Evolutionary conservation across 1,284 basidiomycete genomes (phyloP).

Genomic region (Melampsora americana): DNA sequence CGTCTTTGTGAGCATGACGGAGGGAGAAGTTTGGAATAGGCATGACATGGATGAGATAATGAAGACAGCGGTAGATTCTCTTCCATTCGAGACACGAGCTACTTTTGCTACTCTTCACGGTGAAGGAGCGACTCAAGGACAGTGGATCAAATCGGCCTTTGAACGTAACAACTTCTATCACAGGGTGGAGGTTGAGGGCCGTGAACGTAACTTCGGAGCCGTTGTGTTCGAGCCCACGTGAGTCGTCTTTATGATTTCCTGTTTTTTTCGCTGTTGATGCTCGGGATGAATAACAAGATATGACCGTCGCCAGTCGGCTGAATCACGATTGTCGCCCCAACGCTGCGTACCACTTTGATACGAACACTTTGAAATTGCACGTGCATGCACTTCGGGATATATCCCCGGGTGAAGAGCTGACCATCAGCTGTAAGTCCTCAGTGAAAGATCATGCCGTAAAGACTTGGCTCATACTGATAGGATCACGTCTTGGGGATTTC

Average conservation of each 20-base stretch:
- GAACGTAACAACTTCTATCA: conserved; percentile 27
- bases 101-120: conserved; percentile 14
- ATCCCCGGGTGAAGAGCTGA: conserved; percentile 32
- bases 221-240: conserved; percentile 18
- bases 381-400: conserved; percentile 36
- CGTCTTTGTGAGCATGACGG: conserved; percentile 12
- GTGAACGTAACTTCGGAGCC: conserved; percentile 16
- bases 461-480: neutral
- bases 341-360: conserved; percentile 24
- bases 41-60: conserved; percentile 6
- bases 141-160: conserved; percentile 22
- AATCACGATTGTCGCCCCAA: conserved; percentile 43
- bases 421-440: conserved; percentile 28
- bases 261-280: neutral
- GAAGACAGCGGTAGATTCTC: conserved; percentile 27
- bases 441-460: neutral
- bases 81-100: conserved; percentile 18
- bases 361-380: conserved; percentile 24
- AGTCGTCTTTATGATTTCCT: neutral
- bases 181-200: neutral
- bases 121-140: conserved; percentile 8
- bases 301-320: conserved; percentile 17
- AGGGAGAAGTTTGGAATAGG: neutral
- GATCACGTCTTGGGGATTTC: neutral
- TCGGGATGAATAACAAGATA: neutral